Conservation (phyloP, 129 eudicot species). For the Heracleum sosnowskyi region DNA sequence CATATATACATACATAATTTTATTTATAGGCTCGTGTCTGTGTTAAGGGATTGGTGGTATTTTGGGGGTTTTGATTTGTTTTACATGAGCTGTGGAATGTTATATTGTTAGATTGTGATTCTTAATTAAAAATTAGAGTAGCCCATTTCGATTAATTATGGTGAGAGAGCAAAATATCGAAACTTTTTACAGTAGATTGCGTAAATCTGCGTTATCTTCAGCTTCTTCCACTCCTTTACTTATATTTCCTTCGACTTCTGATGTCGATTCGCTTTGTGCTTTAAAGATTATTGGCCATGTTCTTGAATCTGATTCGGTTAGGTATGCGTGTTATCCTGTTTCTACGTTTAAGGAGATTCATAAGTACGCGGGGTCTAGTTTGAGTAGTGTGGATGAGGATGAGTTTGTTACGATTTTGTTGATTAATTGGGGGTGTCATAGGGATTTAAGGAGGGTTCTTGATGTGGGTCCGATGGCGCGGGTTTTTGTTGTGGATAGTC, state of each 20-base stretch:
- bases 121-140: not conserved
- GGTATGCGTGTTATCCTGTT: slow-evolving; percentile 75
- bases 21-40: no score
- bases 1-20: not conserved
- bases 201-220: slow-evolving; percentile 61
- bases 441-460: slow-evolving; percentile 60
- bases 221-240: slow-evolving; percentile 51
- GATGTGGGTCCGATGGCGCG: slow-evolving; percentile 46
- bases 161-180: slow-evolving; percentile 83
- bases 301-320: slow-evolving; percentile 85
- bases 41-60: not conserved
- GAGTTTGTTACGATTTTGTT: slow-evolving; percentile 60
- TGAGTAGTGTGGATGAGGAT: slow-evolving; percentile 33
- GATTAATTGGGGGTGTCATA: slow-evolving; percentile 95
- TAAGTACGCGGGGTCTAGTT: slow-evolving; percentile 53
- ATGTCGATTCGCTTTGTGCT: slow-evolving; percentile 88
- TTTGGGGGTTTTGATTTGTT: not conserved
- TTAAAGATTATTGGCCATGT: slow-evolving; percentile 71
- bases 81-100: not conserved
- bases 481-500: slow-evolving; percentile 87
- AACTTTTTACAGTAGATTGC: slow-evolving; percentile 52
- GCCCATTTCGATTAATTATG: slow-evolving; percentile 36
- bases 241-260: slow-evolving; percentile 87
- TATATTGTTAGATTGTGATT: not conserved
- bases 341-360: slow-evolving; percentile 82